Evolutionary conservation across 2,329 filamentous ascomycete species (phyloP).

Genomic region (Graphilbum sp.): DNA sequence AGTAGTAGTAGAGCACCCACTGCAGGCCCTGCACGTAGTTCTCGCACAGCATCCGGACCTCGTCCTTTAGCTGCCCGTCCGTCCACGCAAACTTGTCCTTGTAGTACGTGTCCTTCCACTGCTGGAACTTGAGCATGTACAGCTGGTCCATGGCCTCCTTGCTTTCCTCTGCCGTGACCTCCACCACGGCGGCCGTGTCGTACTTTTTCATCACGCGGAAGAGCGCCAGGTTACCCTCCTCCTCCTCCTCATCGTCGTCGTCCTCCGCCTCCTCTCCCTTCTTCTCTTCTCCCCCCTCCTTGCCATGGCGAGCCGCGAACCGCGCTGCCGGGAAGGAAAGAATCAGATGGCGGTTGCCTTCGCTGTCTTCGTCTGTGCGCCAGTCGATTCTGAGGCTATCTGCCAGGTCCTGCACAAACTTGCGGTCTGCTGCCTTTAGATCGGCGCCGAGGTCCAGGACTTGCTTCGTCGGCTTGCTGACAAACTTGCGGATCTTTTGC

Average conservation of each 20-base stretch:
- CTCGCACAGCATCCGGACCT: constrained; percentile 69
- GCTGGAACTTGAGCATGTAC: constrained; percentile 77
- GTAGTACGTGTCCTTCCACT: constrained; percentile 95
- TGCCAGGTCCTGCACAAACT: constrained; percentile 82
- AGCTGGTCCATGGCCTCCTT: constrained; percentile 65
- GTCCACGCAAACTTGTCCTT: constrained; percentile 78
- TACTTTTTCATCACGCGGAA: constrained; percentile 77
- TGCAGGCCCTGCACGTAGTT: constrained; percentile 97
- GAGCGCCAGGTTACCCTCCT: constrained; percentile 70
- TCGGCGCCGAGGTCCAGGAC: constrained; percentile 58
- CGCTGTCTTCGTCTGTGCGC: constrained; percentile 39
- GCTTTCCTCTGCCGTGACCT: constrained; percentile 63
- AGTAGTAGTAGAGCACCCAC: constrained; percentile 98
- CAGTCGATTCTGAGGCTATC: constrained; percentile 40
- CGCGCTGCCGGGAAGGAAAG: constrained; percentile 30
- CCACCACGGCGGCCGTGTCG: constrained; percentile 74
- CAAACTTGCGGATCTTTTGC: constrained; percentile 63
- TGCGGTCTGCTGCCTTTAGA: constrained; percentile 71
- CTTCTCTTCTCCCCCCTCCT: constrained; percentile 23
- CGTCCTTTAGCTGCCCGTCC: constrained; percentile 54
- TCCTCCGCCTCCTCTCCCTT: constrained; percentile 41
- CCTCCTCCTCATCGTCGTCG: constrained; percentile 59
- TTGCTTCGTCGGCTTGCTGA: constrained; percentile 48
- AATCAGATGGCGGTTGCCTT: constrained; percentile 35
- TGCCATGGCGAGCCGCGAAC: neutral